phyloP scores from a whole-genome alignment of 768 basidiomycete genomes.

The Tulasnella sp. region DNA sequence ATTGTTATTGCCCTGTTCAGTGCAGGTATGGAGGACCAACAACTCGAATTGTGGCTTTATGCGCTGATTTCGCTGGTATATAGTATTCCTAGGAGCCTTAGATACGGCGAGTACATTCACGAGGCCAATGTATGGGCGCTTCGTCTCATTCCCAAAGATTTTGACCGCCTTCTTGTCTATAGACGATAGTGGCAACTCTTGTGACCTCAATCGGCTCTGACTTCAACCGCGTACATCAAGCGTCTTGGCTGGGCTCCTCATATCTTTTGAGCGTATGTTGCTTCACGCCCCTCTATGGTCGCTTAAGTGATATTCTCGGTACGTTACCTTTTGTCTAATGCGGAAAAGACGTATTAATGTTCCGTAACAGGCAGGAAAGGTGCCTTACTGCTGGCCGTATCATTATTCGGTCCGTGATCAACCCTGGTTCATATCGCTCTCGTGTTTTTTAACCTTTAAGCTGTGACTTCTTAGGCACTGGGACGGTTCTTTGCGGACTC shows the following conservation, averaged over 20 bases:
- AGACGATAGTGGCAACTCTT: constrained; percentile 75
- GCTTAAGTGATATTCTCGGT: not conserved
- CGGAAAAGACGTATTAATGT: constrained; percentile 27
- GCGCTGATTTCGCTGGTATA: constrained; percentile 7
- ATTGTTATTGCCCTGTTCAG: constrained; percentile 72
- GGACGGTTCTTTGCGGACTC: constrained; percentile 76
- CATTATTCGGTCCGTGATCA: constrained; percentile 58
- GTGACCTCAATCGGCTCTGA: constrained; percentile 76
- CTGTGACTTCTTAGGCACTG: constrained; percentile 24
- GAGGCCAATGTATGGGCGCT: too few relatives aligned
- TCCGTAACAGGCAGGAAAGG: constrained; percentile 44
- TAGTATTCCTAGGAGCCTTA: constrained; percentile 68
- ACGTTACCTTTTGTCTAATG: constrained; percentile 24
- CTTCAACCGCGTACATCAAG: constrained; percentile 56
- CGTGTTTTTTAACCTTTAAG: constrained; percentile 21
- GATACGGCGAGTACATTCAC: constrained; percentile 33
- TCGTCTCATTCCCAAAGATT: too few relatives aligned
- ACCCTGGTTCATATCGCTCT: constrained; percentile 16
- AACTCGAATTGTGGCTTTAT: constrained; percentile 12
- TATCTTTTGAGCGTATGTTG: constrained; percentile 83
- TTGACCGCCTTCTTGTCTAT: constrained; percentile 25
- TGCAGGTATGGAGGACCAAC: constrained; percentile 27
- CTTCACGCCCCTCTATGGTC: constrained; percentile 41
- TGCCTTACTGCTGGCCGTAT: constrained; percentile 77
- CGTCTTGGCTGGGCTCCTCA: constrained; percentile 80